These are phyloP conservation scores for Agrocybe pediades DNA, from an alignment of 768 basidiomycete species.

Conservation along the genomic window DNA sequence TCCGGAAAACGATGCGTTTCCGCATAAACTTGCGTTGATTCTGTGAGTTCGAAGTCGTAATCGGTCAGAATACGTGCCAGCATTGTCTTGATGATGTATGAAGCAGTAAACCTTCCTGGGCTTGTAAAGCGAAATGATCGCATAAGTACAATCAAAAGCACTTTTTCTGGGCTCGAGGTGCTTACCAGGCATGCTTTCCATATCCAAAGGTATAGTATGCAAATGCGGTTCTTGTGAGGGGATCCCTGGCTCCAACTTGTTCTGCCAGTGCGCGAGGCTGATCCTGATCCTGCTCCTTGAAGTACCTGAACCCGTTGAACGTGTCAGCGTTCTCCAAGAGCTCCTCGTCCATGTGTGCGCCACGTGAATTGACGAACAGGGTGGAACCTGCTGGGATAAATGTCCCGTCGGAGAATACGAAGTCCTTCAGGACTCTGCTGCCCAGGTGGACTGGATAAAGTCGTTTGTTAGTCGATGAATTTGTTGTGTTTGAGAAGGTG, in stretches of 20 bases:
- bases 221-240: conserved; percentile 21
- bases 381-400: conserved; percentile 28
- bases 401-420: conserved; percentile 35
- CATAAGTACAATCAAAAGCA: neutral
- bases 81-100: conserved; percentile 45
- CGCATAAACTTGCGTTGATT: too few relatives aligned
- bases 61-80: conserved; percentile 44
- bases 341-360: conserved; percentile 22
- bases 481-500: neutral
- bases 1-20: neutral
- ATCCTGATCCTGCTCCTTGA: neutral
- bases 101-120: conserved; percentile 51
- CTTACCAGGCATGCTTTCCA: conserved; percentile 31
- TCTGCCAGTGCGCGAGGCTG: neutral
- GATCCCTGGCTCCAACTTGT: conserved; percentile 3
- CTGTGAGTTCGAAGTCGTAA: conserved; percentile 35
- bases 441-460: conserved; percentile 24
- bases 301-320: conserved; percentile 56
- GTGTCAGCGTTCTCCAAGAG: conserved; percentile 32
- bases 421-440: conserved; percentile 27
- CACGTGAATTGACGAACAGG: conserved; percentile 19
- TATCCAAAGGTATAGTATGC: conserved; percentile 35
- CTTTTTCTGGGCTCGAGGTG: neutral
- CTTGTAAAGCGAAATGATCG: conserved; percentile 20
- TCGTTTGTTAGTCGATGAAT: neutral